Evolutionary conservation across 495 filamentous ascomycete genomes (phyloP), one percentile per base, ranked within the genome.

Genomic region (Antarctomyces pellizariae): DNA sequence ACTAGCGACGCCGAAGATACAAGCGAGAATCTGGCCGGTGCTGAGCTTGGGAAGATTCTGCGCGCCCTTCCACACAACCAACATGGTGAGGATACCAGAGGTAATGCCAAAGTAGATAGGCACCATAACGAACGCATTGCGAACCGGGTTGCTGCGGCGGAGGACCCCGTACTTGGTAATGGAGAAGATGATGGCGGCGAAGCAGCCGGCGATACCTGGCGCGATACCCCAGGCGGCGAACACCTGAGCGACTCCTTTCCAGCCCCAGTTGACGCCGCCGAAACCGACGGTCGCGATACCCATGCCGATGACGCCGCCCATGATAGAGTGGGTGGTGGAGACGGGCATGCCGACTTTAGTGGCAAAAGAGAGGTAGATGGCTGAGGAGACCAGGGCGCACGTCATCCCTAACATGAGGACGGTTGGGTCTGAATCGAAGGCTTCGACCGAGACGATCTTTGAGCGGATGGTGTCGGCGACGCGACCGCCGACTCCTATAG

Each of bases 381-480:
- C 59, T 26, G 62, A 67, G 16, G 60, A 60, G 10, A 58, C 34
- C 22, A 69, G 52, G 25, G 69, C 67, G 44, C 65, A 71, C 9
- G 55, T 45, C 55, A 73, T 67, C 21, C 56, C 66, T 29, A 75
- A 48, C 57, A 72, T 68, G 15, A 63, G 57, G 7, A 59, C 45
- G 10, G 47, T 57, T 0, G 69, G 56, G 24, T 62, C 48, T 0
- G 51, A 52, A 0, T 46, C 26, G 40, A 72, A 76, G 9, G 46
- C 38, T 0, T 52, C 30, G 30, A 56, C 56, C 24, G 39, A 39
- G 43, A 77, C 62, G 43, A 77, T 67, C 13, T 62, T 64, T 41
- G 56, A 66, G 28, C 64, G 61, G 51, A 76, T 75, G 16, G 72
- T 76, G 35, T 60, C 56, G 24, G 71, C 65, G 14, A 68, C 64